phyloP scores from a whole-genome alignment of 805 yeast genomes.

The Starmerella gropengiesseri region DNA sequence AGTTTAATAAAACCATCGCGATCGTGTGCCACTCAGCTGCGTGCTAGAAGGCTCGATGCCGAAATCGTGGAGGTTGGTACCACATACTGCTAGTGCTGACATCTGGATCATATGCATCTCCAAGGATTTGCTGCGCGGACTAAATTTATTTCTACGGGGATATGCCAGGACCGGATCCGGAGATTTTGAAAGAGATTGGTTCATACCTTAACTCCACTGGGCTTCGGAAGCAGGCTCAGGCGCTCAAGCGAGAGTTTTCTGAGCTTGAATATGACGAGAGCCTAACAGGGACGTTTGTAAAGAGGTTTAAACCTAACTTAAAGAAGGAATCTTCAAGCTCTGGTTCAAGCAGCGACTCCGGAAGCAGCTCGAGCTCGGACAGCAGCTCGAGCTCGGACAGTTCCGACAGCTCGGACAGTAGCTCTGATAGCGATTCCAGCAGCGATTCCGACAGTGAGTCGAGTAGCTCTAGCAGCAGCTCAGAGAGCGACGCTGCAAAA shows the following conservation, averaged over 20 bases:
- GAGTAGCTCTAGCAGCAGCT: slow-evolving; percentile 5
- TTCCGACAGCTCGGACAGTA: slow-evolving; percentile 15
- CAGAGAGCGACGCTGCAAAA: slow-evolving; percentile 6
- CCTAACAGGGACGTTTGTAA: slow-evolving; percentile 19
- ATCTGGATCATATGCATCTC: too few species aligned
- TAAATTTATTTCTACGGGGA: too few species aligned
- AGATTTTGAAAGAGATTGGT: slow-evolving; percentile 27
- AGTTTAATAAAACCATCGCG: not conserved
- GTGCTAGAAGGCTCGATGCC: too few species aligned
- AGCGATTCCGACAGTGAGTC: slow-evolving; percentile 19
- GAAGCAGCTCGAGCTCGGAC: slow-evolving; percentile 20
- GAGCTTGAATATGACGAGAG: slow-evolving; percentile 25
- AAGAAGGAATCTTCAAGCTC: slow-evolving; percentile 16
- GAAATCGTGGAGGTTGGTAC: too few species aligned
- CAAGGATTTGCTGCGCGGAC: too few species aligned
- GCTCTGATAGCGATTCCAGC: slow-evolving; percentile 18
- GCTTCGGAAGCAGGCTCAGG: slow-evolving; percentile 27
- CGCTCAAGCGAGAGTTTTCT: slow-evolving; percentile 25
- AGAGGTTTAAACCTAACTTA: slow-evolving; percentile 19
- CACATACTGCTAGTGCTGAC: too few species aligned
- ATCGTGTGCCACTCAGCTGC: too few species aligned
- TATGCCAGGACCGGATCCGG: slow-evolving; percentile 17
- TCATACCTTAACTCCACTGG: slow-evolving; percentile 28
- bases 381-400: slow-evolving; percentile 21
- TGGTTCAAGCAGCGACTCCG: slow-evolving; percentile 27